A percentile compares a stretch with the other conserved stretches of the same genome.
phyloP scores from a whole-genome alignment of 2,329 filamentous ascomycete species.

The Stenocarpella maydis region DNA sequence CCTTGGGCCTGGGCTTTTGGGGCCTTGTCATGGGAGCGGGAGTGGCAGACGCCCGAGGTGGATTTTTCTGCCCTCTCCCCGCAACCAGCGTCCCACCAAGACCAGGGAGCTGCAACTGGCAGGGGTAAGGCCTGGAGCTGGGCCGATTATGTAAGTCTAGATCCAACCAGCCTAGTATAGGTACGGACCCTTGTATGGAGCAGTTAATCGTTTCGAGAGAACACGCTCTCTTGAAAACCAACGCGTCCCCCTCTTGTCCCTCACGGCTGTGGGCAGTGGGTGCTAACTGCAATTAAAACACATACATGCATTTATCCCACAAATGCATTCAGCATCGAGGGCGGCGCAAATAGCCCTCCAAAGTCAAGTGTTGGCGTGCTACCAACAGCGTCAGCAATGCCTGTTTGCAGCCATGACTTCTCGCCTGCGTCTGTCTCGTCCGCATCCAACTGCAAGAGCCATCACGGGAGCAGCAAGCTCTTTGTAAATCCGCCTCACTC shows the following conservation, averaged over 20 bases:
- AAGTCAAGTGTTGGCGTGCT: not conserved
- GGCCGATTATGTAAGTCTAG: not conserved
- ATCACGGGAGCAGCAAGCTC: not conserved
- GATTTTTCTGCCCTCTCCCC: constrained; percentile 29
- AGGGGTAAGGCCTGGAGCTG: constrained; percentile 7
- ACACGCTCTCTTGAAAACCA: no score
- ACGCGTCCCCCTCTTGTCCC: no score
- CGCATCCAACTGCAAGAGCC: not conserved
- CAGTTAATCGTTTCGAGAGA: no score
- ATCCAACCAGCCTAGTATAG: no score
- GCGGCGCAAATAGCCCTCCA: not conserved
- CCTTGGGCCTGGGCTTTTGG: constrained; percentile 6
- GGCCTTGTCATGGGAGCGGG: constrained; percentile 9
- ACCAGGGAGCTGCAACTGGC: constrained; percentile 18
- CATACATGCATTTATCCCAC: no score
- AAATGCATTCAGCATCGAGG: not conserved
- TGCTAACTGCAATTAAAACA: not conserved
- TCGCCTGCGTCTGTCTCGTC: not conserved
- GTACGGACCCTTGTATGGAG: no score
- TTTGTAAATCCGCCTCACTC: no score
- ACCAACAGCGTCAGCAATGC: not conserved
- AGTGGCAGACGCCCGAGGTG: constrained; percentile 27
- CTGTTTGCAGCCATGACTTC: constrained; percentile 5
- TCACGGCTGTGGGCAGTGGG: not conserved
- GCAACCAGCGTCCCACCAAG: constrained; percentile 28